Evolutionary conservation across 257 asterid species (phyloP).

Genomic region (Jaltomata sinuosa): DNA sequence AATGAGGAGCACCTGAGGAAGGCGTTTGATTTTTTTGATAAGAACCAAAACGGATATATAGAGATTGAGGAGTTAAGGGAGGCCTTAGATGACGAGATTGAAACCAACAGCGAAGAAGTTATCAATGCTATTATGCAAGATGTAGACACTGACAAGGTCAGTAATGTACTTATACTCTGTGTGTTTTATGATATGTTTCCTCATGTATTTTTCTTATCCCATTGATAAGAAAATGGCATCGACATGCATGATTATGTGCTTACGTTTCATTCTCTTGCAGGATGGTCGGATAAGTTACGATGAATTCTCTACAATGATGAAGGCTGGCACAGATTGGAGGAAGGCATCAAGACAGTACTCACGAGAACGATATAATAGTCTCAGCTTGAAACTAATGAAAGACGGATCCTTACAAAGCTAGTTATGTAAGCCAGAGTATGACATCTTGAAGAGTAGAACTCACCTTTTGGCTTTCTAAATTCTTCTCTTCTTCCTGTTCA

Average conservation of each 20-base stretch:
- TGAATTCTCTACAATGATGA: constrained; percentile 43
- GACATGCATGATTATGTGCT: not conserved
- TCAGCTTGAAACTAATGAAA: constrained; percentile 37
- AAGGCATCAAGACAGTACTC: constrained; percentile 53
- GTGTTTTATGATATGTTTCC: not conserved
- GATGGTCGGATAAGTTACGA: constrained; percentile 45
- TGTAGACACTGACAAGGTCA: constrained; percentile 65
- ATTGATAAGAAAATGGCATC: not conserved
- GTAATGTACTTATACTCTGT: not conserved
- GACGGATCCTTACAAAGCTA: constrained; percentile 32
- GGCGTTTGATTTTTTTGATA: constrained; percentile 57
- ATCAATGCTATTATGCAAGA: constrained; percentile 58
- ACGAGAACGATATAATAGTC: constrained; percentile 39
- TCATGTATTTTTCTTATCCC: not conserved
- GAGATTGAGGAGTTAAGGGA: constrained; percentile 58
- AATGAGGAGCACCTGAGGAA: constrained; percentile 52
- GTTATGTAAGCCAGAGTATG: not conserved
- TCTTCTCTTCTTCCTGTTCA: not conserved
- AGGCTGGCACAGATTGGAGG: constrained; percentile 49
- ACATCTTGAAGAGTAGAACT: not conserved
- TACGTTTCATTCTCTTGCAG: constrained; percentile 11
- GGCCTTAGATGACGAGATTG: constrained; percentile 48
- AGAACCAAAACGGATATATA: constrained; percentile 43
- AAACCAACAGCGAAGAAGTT: constrained; percentile 48
- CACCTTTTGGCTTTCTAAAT: not conserved